Base-by-base conservation (phyloP, 2,329 filamentous ascomycete species). In the Nemania serpens region DNA sequence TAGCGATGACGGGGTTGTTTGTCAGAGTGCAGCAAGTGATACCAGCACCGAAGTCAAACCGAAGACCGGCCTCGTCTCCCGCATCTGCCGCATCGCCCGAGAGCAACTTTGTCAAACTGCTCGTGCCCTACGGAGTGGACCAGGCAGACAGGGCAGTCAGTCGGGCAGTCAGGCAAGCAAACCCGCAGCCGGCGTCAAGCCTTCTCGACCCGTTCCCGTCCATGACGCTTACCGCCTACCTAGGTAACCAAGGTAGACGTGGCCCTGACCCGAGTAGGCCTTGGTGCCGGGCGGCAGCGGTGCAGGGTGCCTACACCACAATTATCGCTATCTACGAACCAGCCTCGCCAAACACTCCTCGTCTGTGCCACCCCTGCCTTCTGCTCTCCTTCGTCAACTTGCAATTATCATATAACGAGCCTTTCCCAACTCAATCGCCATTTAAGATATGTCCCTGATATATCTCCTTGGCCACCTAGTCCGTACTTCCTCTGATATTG, bases 261-360 rank as follows among this genome's bases (percentile, higher is more conserved):
- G 18, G 42, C 20, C 34, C 49, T 53, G 53, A 52, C 47, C 60
- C 41, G 50, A 49, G 29, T 34, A 55, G 62, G 57, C 36, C 58
- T 48, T 47, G 56, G 37, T 57, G 39, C 51, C n/a, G 54, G 51
- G 53, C 41, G 51, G 55, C 47, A 45, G 55, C 51, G 33, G 54
- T 58, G 59, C 49, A 55, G 57, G 57, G 41, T 37, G 36, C 11
- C 20, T 29, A 42, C 60, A 61, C 60, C 56, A 58, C 54, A 37
- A 59, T 37, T 52, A 63, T 59, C 55, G 58, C 60, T 63, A 65
- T 63, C 63, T 65, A 65, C 58, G 60, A 57, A 61, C 42, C 57
- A 55, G 42, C 43, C 53, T 55, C 53, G 36, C 42, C 37, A 18
- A 43, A 29, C 13, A 25, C 17, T 41, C 49, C 54, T 50, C 54